Conservation (phyloP, 345 rosid genomes). For the Brassica incana region DNA sequence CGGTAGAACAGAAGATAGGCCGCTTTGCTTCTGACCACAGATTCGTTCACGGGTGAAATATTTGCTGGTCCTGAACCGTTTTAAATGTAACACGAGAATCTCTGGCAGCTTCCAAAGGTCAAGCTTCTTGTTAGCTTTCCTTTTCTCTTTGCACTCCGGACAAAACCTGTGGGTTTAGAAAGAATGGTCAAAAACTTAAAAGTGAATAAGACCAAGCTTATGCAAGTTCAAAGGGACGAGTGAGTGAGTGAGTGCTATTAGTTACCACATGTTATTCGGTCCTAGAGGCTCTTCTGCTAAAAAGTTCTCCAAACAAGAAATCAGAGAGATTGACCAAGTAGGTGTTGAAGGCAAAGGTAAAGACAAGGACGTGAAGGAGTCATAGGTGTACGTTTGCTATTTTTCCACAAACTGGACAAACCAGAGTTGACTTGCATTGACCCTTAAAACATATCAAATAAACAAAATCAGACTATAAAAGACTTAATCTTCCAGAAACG, state of each 20-base stretch:
- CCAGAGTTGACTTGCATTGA: slow-evolving; percentile 92
- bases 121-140: slow-evolving; percentile 92
- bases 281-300: slow-evolving; percentile 94
- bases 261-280: slow-evolving; percentile 95
- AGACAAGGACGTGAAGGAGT: slow-evolving; percentile 92
- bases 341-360: slow-evolving; percentile 84
- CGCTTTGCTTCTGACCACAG: slow-evolving; percentile 71
- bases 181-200: background rate
- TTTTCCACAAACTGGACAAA: slow-evolving; percentile 81
- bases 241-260: slow-evolving; percentile 17
- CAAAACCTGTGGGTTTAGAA: slow-evolving; percentile 63
- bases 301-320: slow-evolving; percentile 92
- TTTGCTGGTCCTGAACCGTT: slow-evolving; percentile 90
- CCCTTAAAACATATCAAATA: slow-evolving; percentile 42
- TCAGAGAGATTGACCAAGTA: slow-evolving; percentile 66
- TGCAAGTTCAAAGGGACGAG: background rate
- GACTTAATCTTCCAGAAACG: background rate
- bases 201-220: too few relatives aligned
- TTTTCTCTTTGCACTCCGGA: slow-evolving; percentile 91
- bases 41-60: slow-evolving; percentile 61
- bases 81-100: slow-evolving; percentile 86
- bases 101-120: slow-evolving; percentile 95
- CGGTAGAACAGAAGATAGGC: slow-evolving; percentile 89
- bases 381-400: slow-evolving; percentile 89
- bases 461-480: background rate